Conservation (phyloP, 2,329 filamentous ascomycete species). For the Arthrinium phaeospermum region DNA sequence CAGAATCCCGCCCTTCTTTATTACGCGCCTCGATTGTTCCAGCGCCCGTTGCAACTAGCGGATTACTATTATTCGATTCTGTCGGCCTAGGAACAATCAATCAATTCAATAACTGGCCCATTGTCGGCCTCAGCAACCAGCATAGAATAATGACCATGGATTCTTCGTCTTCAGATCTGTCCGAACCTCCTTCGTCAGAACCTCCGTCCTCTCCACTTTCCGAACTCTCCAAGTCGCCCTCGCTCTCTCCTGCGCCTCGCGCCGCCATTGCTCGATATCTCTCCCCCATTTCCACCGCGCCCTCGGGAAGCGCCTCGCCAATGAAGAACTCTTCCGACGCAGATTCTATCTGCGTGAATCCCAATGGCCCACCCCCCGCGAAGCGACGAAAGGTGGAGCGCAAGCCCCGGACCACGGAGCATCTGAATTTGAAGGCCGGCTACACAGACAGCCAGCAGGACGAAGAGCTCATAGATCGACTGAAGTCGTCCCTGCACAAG, state of each 20-base stretch:
- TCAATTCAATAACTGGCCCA: background rate
- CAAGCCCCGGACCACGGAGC: conserved; percentile 76
- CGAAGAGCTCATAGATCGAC: conserved; percentile 68
- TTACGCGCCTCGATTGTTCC: background rate
- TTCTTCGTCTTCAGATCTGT: conserved; percentile 36
- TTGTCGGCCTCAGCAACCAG: background rate
- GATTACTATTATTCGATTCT: background rate
- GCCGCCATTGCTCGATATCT: conserved; percentile 54
- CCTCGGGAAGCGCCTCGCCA: conserved; percentile 58
- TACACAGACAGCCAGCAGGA: conserved; percentile 56
- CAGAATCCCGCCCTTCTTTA: conserved; percentile 1
- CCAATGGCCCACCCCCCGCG: conserved; percentile 69
- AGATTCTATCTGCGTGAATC: conserved; percentile 43
- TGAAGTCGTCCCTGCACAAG: conserved; percentile 78
- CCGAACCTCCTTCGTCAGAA: conserved; percentile 44
- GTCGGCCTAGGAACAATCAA: conserved; percentile 7
- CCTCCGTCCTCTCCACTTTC: conserved; percentile 61
- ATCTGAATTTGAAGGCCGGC: conserved; percentile 70
- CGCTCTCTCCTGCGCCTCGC: conserved; percentile 48
- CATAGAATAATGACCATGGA: conserved; percentile 28
- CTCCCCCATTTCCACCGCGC: conserved; percentile 54
- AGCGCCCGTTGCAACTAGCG: background rate
- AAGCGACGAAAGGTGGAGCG: conserved; percentile 74
- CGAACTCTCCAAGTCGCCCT: conserved; percentile 58
- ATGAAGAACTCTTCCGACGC: conserved; percentile 49